Base-by-base conservation (phyloP, 495 filamentous ascomycete genomes). In the Daldinia childiae region DNA sequence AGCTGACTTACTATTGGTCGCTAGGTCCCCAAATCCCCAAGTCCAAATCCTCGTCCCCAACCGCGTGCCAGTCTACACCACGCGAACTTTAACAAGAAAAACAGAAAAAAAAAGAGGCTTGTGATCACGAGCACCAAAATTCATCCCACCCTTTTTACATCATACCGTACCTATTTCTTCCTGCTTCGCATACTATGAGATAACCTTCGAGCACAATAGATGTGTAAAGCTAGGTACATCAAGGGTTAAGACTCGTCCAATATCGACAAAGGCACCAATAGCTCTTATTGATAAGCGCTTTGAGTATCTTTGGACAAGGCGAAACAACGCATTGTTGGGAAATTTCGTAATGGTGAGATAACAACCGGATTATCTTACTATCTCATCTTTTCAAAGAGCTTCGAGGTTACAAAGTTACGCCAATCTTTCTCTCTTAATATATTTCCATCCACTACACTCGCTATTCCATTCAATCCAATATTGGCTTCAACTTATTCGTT, bases 121-220 rank as follows among this genome's bases (percentile, higher is more conserved):
- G 27, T 67, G 69, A 72, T 67, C 63, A 67, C 64, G 52, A 60
- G 63, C 27, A 45, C 58, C 34, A 63, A 57, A 63, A 43, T 55
- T 26, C 41, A 64, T 30, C 52, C 69, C 69, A 58, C 58, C 64
- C 54, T 36, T 30, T n/a, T 24, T 57, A 34, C 54, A 57, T 12
- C 54, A 17, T 27, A n/a, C 36, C 52, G 12, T n/a, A n/a, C 15
- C n/a, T 62, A n/a, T 56, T 29, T 48, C 11, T 30, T 32, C 12
- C 43, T 30, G 36, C 15, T 17, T 41, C 11, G 4, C 52, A 6
- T 34, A 34, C 32, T 39, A 29, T 19, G 3, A 45, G 17, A 19
- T 9, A 9, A 3, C 7, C n/a, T 9, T 36, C 24, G 11, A 29
- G 2, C 29, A 52, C 11, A n/a, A 52, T 4, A 29, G 11, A 54